These are phyloP conservation scores for Pseudisothecium myosuroides DNA, from an alignment of 225 moss, liverwort and hornwort genomes.

Conservation along the genomic window DNA sequence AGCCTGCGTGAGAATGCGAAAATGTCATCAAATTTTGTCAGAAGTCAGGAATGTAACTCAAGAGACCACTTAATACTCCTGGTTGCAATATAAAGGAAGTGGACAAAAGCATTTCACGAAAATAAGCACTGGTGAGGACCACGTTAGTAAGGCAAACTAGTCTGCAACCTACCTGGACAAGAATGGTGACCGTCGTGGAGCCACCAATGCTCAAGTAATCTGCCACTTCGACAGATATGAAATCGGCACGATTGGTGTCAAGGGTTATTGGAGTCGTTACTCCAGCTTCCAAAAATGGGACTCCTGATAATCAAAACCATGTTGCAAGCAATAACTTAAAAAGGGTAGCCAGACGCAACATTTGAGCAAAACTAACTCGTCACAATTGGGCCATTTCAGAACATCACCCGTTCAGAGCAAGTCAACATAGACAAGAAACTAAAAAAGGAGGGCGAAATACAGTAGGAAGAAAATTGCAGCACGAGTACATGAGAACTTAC, in stretches of 20 bases:
- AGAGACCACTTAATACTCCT: neutral
- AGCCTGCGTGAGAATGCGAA: constrained; percentile 27
- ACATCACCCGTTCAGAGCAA: neutral
- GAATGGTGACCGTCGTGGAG: constrained; percentile 44
- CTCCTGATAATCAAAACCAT: constrained; percentile 33
- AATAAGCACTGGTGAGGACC: neutral
- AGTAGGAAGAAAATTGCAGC: neutral
- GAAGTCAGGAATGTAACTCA: neutral
- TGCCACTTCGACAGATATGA: constrained; percentile 66
- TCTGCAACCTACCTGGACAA: constrained; percentile 38
- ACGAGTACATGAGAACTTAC: constrained; percentile 5
- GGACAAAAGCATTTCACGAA: neutral
- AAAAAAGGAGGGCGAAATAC: neutral
- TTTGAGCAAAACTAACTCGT: neutral
- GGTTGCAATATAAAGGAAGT: neutral
- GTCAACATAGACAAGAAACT: neutral
- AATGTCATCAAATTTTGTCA: neutral
- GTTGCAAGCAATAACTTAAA: neutral
- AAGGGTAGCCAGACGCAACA: neutral
- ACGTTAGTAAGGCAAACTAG: neutral
- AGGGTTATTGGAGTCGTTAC: constrained; percentile 41
- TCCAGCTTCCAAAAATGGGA: constrained; percentile 72
- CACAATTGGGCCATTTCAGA: neutral
- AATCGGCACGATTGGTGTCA: constrained; percentile 81
- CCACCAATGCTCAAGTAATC: constrained; percentile 38